Conservation (phyloP, 208 protist genomes). For the Crithidia fasciculata region DNA sequence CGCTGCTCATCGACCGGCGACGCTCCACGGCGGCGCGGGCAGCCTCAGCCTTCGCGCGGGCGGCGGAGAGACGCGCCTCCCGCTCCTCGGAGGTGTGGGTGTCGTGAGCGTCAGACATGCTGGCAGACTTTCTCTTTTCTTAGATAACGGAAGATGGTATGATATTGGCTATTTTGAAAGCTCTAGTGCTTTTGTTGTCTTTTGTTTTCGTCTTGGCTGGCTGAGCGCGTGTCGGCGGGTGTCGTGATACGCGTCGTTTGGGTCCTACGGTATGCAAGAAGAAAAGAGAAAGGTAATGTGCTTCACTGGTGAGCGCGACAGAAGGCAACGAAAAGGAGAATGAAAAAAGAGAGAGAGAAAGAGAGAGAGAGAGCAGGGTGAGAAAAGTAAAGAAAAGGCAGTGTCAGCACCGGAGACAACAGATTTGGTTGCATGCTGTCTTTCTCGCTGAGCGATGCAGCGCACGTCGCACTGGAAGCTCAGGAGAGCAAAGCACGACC, state of each 20-base stretch:
- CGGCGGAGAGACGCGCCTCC: slow-evolving; percentile 27
- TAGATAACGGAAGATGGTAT: not conserved
- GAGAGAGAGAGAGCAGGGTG: not conserved
- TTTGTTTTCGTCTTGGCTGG: not conserved
- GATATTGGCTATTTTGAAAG: not conserved
- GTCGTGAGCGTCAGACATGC: slow-evolving; percentile 18
- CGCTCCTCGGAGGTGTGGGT: slow-evolving; percentile 11
- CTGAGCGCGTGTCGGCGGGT: no score
- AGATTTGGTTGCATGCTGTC: no score
- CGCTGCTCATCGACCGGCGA: slow-evolving; percentile 28
- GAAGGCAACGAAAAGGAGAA: not conserved
- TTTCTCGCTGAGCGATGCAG: no score
- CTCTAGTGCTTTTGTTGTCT: slow-evolving; percentile 1
- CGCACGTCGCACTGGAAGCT: no score
- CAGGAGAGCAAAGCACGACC: no score
- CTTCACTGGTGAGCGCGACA: not conserved
- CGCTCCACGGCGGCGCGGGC: slow-evolving; percentile 36
- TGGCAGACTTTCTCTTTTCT: not conserved
- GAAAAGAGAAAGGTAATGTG: not conserved
- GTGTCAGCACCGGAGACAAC: no score
- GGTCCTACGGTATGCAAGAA: not conserved
- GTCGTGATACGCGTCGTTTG: no score
- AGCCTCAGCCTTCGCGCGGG: slow-evolving; percentile 41
- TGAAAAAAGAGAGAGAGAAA: not conserved
- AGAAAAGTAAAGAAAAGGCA: slow-evolving; percentile 1